phyloP scores from a whole-genome alignment of 768 basidiomycete species.

The Aureoboletus auriporus region DNA sequence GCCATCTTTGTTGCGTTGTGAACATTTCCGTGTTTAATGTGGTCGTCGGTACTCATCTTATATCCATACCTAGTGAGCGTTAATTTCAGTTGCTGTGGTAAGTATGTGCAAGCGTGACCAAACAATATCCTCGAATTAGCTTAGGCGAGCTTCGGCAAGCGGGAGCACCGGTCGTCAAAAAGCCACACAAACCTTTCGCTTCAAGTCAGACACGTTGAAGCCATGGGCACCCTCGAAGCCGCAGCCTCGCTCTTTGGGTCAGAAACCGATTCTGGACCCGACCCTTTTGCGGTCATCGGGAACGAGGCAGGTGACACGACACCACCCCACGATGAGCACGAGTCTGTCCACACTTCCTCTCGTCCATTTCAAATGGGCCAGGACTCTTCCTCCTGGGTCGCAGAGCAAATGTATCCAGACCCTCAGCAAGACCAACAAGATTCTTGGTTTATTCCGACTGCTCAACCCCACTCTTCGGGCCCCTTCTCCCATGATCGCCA shows the following conservation, averaged over 20 bases:
- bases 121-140: slow-evolving; percentile 11
- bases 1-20: slow-evolving; percentile 14
- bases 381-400: slow-evolving; percentile 37
- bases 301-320: slow-evolving; percentile 31
- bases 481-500: slow-evolving; percentile 24
- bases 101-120: slow-evolving; percentile 24
- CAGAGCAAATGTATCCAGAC: slow-evolving; percentile 30
- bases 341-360: slow-evolving; percentile 16
- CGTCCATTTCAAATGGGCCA: slow-evolving; percentile 30
- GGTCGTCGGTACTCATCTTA: no score
- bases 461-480: slow-evolving; percentile 3
- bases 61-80: not conserved
- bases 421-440: slow-evolving; percentile 23
- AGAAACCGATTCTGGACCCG: slow-evolving; percentile 50
- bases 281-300: slow-evolving; percentile 63
- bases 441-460: slow-evolving; percentile 24
- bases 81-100: not conserved
- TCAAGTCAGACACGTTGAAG: slow-evolving; percentile 32
- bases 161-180: slow-evolving; percentile 15
- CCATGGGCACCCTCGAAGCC: slow-evolving; percentile 68
- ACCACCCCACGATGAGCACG: slow-evolving; percentile 23
- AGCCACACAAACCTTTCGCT: slow-evolving; percentile 6
- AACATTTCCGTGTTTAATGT: not conserved
- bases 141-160: slow-evolving; percentile 4
- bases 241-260: slow-evolving; percentile 79